Base-by-base conservation (phyloP, 768 basidiomycete genomes). In the Scleroderma bovista region DNA sequence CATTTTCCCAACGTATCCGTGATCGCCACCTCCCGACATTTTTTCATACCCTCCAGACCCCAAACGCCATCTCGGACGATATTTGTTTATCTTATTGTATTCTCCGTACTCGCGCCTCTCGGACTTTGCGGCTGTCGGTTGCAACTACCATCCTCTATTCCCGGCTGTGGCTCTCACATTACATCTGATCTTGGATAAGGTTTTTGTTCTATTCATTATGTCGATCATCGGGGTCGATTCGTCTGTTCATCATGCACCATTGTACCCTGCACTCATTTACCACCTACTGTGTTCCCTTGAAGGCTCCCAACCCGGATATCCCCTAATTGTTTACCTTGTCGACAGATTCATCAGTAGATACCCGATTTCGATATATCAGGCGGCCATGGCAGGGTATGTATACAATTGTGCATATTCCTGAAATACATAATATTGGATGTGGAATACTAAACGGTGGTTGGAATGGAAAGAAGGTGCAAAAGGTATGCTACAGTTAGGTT, bases 1-100 rank as follows among this genome's bases (percentile, higher is more conserved):
- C 22, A 70, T 88, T 58, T 79, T 79, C 58, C 59, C 40, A 42
- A 33, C 44, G 23, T 59, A 53, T 56, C 20, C 33, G 26, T 48
- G n/a, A 36, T 42, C 31, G 20, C 33, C 33, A 49, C 52, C 50
- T 40, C 55, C n/a, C 56, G 47, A 56, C 52, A 32, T 50, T 39
- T 44, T 49, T 51, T 50, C 51, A 34, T 44, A 56, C 24, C 24
- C 6, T 43, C 41, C 23, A 24, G 22, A 8, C 22, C 20, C 22
- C 41, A 3, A 22, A 10, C 13, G 3, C 19, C 29, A n/a, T 49
- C 39, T 33, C 22, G 52, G 45, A 42, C 24, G 31, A 24, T 17
- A 41, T 48, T 50, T 44, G 40, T 56, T 49, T 59, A 63, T 52
- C 19, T 23, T 69, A 64, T 60, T 64, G 64, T 67, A 67, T 54